These are phyloP conservation scores for Periconia sp. DNA, from an alignment of 2,329 filamentous ascomycete genomes.

Conservation along the genomic window DNA sequence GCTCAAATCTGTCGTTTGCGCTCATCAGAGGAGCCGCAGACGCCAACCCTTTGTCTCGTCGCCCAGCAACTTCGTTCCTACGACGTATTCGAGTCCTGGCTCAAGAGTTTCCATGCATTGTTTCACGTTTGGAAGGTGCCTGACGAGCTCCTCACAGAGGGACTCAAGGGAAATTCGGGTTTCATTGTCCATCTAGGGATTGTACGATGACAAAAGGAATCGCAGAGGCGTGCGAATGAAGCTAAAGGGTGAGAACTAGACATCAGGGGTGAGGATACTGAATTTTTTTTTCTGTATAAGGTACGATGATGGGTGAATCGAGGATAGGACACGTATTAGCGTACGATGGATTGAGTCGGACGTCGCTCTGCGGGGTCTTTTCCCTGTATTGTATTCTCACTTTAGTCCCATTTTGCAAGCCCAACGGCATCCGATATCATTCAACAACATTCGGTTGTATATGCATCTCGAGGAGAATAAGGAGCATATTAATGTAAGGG, in stretches of 20 bases:
- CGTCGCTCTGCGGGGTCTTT: too few species aligned
- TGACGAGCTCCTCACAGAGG: slow-evolving; percentile 61
- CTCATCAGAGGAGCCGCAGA: slow-evolving; percentile 6
- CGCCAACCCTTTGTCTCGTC: slow-evolving; percentile 72
- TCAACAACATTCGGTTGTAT: too few species aligned
- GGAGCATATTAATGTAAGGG: too few species aligned
- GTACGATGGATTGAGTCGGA: too few species aligned
- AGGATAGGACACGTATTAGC: too few species aligned
- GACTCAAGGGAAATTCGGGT: slow-evolving; percentile 65
- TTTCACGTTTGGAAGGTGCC: slow-evolving; percentile 80
- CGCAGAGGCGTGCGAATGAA: too few species aligned
- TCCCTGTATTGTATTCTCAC: too few species aligned
- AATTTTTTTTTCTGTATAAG: slow-evolving; percentile 4
- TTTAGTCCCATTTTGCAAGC: too few species aligned
- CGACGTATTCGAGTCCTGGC: slow-evolving; percentile 82
- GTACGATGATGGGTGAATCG: slow-evolving; percentile 12
- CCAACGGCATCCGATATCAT: too few species aligned
- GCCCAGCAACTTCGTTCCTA: slow-evolving; percentile 87
- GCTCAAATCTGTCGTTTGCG: slow-evolving; percentile 70
- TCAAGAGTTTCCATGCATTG: slow-evolving; percentile 63
- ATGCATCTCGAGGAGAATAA: too few species aligned
- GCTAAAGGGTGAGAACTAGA: too few species aligned
- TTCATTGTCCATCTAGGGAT: slow-evolving; percentile 79
- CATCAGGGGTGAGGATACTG: too few species aligned
- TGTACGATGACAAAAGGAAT: slow-evolving; percentile 16